Evolutionary conservation across 2,329 filamentous ascomycete species (phyloP), one percentile per base, ranked within the genome.

Genomic region (Exophiala aquamarina): DNA sequence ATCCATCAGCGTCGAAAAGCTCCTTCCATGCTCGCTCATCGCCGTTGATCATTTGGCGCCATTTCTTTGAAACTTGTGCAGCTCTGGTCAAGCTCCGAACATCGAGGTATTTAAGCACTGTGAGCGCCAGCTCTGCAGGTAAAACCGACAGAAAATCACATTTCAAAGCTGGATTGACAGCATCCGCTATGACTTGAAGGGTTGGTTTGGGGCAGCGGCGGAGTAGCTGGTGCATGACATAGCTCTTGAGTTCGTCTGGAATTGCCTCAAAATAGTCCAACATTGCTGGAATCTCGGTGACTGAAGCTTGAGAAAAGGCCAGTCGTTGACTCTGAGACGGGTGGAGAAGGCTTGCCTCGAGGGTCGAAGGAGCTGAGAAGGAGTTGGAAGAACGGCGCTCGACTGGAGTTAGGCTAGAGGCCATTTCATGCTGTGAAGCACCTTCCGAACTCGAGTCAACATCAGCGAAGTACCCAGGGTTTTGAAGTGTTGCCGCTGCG

Each of bases 21-120:
- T 91, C 87, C 69, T 94, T 97, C 93, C 93, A 98, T 11, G 91
- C 89, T 38, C 86, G 91, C 69, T 98, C 93, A 63, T 97, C 92
- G 6, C 87, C 86, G 61, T 97, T 92, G 42, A 95, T 83, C 31
- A 95, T 84, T 55, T 86, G 84, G 34, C 93, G 83, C 93, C 93
- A 98, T 63, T 87, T 86, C 66, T 89, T 96, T 0, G 92, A 97
- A 3, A 97, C 93, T 61, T 93, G 91, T 2, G 93, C 88, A 9
- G 91, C 90, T 52, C 84, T 86, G 65, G 91, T 96, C 60, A 97
- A 83, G 59, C 92, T 93, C 59, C 83, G 82, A 46, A 87, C 78
- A 63, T 95, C 87, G 14, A 98, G 81, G 63, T 92, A 95, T 20
- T 87, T 86, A 10, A 96, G 78, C 40, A 97, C 84, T 59, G 95